A percentile compares a stretch with the other conserved stretches of the same genome.
phyloP scores from a whole-genome alignment of 1,284 basidiomycete genomes.

The Amylostereum areolatum region DNA sequence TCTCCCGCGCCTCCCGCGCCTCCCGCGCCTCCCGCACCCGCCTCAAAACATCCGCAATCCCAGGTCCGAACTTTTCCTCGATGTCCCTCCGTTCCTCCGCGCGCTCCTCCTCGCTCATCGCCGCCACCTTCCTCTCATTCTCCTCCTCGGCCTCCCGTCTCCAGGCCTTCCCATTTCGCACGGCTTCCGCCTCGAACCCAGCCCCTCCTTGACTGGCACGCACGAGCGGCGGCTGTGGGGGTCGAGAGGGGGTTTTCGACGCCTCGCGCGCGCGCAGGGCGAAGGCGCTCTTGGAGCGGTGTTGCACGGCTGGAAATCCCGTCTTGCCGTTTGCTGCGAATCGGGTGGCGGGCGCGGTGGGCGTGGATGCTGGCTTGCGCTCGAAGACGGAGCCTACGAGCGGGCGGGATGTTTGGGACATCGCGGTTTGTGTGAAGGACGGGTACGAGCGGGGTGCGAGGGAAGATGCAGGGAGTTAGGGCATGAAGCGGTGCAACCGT shows the following conservation, averaged over 20 bases:
- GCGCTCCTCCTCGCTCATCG: conserved; percentile 42
- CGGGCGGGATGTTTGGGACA: background rate
- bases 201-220: background rate
- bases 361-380: conserved; percentile 32
- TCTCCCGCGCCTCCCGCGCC: conserved; percentile 31
- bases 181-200: background rate
- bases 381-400: conserved; percentile 58
- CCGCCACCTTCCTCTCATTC: conserved; percentile 34
- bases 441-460: too few species aligned
- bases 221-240: conserved; percentile 9
- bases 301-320: conserved; percentile 55
- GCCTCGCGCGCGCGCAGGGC: conserved; percentile 31
- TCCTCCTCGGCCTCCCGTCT: conserved; percentile 31
- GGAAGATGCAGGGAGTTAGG: too few species aligned
- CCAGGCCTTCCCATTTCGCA: conserved; percentile 18
- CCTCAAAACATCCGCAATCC: conserved; percentile 53
- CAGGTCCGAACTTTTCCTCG: conserved; percentile 59
- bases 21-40: conserved; percentile 32
- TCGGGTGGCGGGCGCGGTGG: conserved; percentile 23
- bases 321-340: conserved; percentile 25
- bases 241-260: conserved; percentile 16
- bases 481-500: too few species aligned
- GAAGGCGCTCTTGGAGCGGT: conserved; percentile 61
- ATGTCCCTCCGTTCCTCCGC: conserved; percentile 50
- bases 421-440: too few species aligned